Evolutionary conservation across 768 basidiomycete species (phyloP).

Genomic region (Mycena pura): DNA sequence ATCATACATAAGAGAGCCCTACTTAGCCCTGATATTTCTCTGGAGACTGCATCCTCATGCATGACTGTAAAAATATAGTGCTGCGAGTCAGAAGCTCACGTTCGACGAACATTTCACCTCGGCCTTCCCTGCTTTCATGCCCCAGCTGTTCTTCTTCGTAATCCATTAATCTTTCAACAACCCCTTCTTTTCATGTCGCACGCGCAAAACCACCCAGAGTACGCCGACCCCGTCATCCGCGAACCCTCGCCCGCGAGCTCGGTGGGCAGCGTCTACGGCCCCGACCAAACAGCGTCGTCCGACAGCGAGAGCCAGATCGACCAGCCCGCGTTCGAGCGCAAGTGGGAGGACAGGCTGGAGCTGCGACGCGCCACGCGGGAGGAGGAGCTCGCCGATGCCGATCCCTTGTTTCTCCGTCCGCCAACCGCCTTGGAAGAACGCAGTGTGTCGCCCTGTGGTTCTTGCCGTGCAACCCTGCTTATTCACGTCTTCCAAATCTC

Average conservation of each 20-base stretch:
- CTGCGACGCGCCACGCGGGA: conserved; percentile 44
- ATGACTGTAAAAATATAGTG: too few relatives aligned
- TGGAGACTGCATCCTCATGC: too few relatives aligned
- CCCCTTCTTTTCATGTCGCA: conserved; percentile 8
- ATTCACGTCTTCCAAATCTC: neutral
- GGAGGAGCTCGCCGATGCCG: conserved; percentile 48
- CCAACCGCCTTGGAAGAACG: conserved; percentile 39
- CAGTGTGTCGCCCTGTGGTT: conserved; percentile 35
- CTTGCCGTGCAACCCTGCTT: neutral
- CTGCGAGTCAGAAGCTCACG: too few relatives aligned
- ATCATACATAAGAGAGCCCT: too few relatives aligned
- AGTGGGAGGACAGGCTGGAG: conserved; percentile 48
- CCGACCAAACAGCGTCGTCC: conserved; percentile 53
- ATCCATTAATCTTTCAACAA: neutral
- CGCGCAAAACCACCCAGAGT: conserved; percentile 41
- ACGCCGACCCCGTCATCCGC: conserved; percentile 54
- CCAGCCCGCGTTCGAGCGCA: conserved; percentile 48
- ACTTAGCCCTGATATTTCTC: too few relatives aligned
- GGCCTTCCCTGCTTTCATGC: neutral
- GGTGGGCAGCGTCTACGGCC: conserved; percentile 52
- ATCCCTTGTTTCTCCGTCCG: conserved; percentile 44
- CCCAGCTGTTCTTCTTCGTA: neutral
- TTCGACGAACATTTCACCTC: neutral
- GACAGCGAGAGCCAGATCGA: conserved; percentile 50
- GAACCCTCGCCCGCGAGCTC: conserved; percentile 60